Evolutionary conservation across 805 yeast species (phyloP), one percentile per base, ranked within the genome.

Genomic region (Saturnispora gosingensis): DNA sequence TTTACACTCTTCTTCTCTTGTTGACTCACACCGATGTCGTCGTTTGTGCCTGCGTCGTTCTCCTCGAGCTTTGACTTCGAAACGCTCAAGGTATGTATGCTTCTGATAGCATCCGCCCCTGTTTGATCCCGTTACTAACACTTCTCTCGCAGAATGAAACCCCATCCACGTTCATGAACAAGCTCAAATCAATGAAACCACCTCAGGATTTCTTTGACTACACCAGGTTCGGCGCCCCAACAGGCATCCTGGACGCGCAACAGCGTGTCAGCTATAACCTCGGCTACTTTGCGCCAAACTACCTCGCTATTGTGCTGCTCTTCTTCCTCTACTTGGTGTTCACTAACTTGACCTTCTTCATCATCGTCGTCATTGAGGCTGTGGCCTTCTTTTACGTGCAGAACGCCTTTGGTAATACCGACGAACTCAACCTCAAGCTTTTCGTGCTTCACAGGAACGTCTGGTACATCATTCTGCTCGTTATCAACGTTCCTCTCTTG

Each of bases 131-230:
- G 34, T 10, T 38, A 38, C 42, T 38, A 38, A 38, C 42, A 38
- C 16, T 3, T 15, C 43, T 20, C 24, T n/a, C 7, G 9, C 16
- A 66, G 67, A 62, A 63, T 34, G 71, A 65, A 43, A 63, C 70
- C 18, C 61, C 67, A 18, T 60, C 68, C 11, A 66, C 81, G 2
- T 65, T 90, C 52, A 85, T 82, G 62, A 65, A 76, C 47, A 77
- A 82, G 53, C 68, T 88, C 49, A 70, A 88, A 52, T 79, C 85
- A 60, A 70, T 93, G 59, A 83, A 84, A 61, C 83, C 95, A 30
- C 86, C 90, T 16, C 87, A 82, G 66, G 99, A 93, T 65, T 93
- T 93, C 65, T 88, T 91, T 63, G 97, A 93, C 66, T 64, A 83
- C 65, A 83, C 84, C 64, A 82, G 96, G 67, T 66, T 90, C 56